Conservation (phyloP, 1,284 basidiomycete species). For the Coriolopsis trogii region DNA sequence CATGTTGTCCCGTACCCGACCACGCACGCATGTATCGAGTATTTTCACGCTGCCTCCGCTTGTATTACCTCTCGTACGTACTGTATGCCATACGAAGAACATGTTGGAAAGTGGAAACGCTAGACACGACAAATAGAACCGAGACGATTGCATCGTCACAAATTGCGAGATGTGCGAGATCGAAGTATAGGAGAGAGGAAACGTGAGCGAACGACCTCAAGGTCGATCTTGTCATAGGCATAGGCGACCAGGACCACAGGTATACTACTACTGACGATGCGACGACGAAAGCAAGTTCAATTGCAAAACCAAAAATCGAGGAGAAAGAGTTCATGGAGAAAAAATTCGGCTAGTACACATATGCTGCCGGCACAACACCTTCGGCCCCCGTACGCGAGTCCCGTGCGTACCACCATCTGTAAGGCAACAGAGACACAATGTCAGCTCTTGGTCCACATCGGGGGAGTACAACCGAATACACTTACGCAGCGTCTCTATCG, state of each 20-base stretch:
- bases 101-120: constrained; percentile 13
- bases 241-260: constrained; percentile 35
- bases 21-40: constrained; percentile 5
- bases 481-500: constrained; percentile 79
- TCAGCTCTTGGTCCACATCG: too few relatives aligned
- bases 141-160: constrained; percentile 9
- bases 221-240: constrained; percentile 39
- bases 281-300: constrained; percentile 33
- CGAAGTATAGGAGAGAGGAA: not conserved
- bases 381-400: constrained; percentile 78
- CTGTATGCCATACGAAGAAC: constrained; percentile 19
- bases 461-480: constrained; percentile 26
- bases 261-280: constrained; percentile 21
- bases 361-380: constrained; percentile 88
- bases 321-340: constrained; percentile 21
- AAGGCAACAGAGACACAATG: constrained; percentile 11
- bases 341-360: constrained; percentile 67
- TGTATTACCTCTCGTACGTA: constrained; percentile 24
- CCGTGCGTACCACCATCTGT: constrained; percentile 91
- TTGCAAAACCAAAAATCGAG: constrained; percentile 24
- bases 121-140: constrained; percentile 12
- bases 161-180: not conserved
- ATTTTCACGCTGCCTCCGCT: constrained; percentile 5
- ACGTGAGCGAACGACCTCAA: constrained; percentile 31
- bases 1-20: not conserved